Evolutionary conservation across 1,139 yeast genomes (phyloP).

Genomic region (Debaryomyces robertsiae): DNA sequence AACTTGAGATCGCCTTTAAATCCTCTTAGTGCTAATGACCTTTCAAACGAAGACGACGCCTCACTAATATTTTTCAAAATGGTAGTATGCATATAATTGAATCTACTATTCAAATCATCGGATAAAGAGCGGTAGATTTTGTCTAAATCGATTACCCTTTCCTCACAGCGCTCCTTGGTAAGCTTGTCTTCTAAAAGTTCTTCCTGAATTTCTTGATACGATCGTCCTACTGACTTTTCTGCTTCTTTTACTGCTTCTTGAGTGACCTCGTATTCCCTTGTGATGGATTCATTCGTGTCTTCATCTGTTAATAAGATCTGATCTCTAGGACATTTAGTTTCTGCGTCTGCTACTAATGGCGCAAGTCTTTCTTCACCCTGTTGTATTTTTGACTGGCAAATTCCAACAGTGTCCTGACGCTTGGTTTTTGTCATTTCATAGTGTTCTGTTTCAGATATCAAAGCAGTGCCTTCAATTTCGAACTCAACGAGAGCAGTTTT

Average conservation of each 20-base stretch:
- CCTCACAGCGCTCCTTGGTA: constrained; percentile 33
- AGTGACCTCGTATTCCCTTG: constrained; percentile 34
- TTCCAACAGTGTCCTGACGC: constrained; percentile 15
- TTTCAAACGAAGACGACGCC: constrained; percentile 52
- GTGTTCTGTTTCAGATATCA: constrained; percentile 15
- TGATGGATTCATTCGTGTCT: constrained; percentile 42
- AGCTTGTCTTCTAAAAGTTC: constrained; percentile 30
- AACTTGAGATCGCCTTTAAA: constrained; percentile 73
- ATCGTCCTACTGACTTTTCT: constrained; percentile 37
- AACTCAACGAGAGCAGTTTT: constrained; percentile 15
- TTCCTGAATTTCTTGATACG: constrained; percentile 41
- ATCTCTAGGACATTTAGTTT: constrained; percentile 32
- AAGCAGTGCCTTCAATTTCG: constrained; percentile 16
- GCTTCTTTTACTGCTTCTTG: constrained; percentile 40
- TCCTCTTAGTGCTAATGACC: constrained; percentile 66
- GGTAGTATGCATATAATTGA: constrained; percentile 52
- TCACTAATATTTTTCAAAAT: constrained; percentile 35
- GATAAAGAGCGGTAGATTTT: constrained; percentile 28
- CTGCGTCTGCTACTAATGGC: constrained; percentile 31
- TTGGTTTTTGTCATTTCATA: constrained; percentile 18
- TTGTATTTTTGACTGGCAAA: constrained; percentile 18
- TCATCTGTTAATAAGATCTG: constrained; percentile 29
- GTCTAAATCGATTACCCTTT: constrained; percentile 26
- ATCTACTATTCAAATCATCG: constrained; percentile 48
- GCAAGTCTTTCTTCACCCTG: constrained; percentile 23